Conservation (phyloP, 140 eudicot species). For the Eryngium alpinum region DNA sequence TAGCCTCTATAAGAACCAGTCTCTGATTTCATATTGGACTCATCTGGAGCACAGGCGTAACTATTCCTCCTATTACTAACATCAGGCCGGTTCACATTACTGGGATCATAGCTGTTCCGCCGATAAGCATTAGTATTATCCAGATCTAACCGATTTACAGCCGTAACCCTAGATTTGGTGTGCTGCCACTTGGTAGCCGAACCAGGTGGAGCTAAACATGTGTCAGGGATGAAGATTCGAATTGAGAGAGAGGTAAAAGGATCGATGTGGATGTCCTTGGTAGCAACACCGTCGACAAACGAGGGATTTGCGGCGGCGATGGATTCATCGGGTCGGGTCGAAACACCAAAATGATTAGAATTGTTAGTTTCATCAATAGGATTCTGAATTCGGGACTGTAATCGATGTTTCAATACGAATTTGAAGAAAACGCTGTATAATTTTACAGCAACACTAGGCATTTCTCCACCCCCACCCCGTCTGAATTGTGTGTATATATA, state of each 20-base stretch:
- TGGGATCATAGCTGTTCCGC: no score
- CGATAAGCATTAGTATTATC: no score
- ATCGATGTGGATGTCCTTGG: conserved; percentile 87
- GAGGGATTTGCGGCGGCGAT: conserved; percentile 60
- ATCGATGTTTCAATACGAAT: conserved; percentile 65
- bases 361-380: conserved; percentile 29
- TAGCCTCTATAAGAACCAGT: conserved; percentile 66
- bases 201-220: conserved; percentile 35
- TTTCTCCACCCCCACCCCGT: conserved; percentile 19
- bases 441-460: conserved; percentile 93
- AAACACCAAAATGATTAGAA: conserved; percentile 50
- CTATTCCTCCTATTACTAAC: conserved; percentile 44
- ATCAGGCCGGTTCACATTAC: not conserved
- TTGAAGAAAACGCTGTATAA: conserved; percentile 82
- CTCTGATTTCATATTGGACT: conserved; percentile 25
- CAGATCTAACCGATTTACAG: conserved; percentile 18
- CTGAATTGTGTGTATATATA: no score
- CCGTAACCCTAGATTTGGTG: conserved; percentile 21
- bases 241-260: conserved; percentile 59
- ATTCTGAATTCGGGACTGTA: conserved; percentile 68
- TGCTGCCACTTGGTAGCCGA: not conserved
- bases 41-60: conserved; percentile 41
- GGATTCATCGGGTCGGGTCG: conserved; percentile 83
- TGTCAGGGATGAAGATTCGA: conserved; percentile 80
- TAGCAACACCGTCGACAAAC: conserved; percentile 86